Conservation (phyloP, 2,329 filamentous ascomycete species). For the Phaeosphaeria sp. region DNA sequence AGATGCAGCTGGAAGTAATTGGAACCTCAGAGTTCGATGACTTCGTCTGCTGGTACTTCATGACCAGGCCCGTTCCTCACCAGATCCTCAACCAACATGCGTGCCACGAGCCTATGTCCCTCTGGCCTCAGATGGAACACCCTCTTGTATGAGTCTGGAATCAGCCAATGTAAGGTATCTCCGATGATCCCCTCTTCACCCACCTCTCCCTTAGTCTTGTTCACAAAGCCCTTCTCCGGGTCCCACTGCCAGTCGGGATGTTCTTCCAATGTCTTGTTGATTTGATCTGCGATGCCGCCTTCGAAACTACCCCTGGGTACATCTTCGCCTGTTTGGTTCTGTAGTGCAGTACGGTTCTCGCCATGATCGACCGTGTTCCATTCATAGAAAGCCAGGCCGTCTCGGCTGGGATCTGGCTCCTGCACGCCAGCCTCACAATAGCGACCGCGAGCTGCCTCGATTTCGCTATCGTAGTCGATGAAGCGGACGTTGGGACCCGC, state of each 20-base stretch:
- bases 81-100: constrained; percentile 29
- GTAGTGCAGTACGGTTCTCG: constrained; percentile 27
- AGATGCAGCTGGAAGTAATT: neutral
- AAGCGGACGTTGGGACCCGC: constrained; percentile 28
- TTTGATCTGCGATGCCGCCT: constrained; percentile 27
- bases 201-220: constrained; percentile 18
- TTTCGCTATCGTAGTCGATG: constrained; percentile 30
- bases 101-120: constrained; percentile 33
- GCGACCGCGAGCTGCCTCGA: constrained; percentile 22
- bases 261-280: constrained; percentile 31
- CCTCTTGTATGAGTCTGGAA: constrained; percentile 40
- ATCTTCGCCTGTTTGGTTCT: constrained; percentile 25
- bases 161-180: constrained; percentile 36
- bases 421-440: constrained; percentile 36
- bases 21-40: neutral
- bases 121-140: constrained; percentile 38
- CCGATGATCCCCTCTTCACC: constrained; percentile 18
- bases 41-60: neutral
- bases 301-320: constrained; percentile 36
- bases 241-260: constrained; percentile 38
- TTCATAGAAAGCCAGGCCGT: constrained; percentile 37
- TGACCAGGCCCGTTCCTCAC: neutral
- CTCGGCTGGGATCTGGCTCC: constrained; percentile 36
- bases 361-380: constrained; percentile 38
- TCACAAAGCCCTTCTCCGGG: constrained; percentile 29